These are phyloP conservation scores for Sugiyamaella castrensis DNA, from an alignment of 1,139 yeast species.

Conservation along the genomic window DNA sequence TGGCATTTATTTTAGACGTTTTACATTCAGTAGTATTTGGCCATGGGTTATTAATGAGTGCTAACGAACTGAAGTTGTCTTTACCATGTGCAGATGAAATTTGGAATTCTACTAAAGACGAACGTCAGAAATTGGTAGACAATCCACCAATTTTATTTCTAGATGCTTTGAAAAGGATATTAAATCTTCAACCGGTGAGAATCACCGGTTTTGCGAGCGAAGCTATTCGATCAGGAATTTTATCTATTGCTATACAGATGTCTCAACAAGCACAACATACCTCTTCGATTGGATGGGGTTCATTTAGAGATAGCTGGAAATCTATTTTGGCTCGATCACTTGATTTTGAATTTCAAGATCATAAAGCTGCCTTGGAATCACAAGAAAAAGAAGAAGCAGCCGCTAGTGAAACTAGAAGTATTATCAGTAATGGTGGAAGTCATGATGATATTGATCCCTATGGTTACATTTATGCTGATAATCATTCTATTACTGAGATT, in stretches of 20 bases:
- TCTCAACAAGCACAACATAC: conserved; percentile 67
- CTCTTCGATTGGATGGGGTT: conserved; percentile 43
- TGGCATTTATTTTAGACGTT: conserved; percentile 77
- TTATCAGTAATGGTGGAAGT: conserved; percentile 1
- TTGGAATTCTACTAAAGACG: conserved; percentile 54
- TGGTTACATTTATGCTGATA: conserved; percentile 4
- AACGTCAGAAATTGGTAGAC: conserved; percentile 25
- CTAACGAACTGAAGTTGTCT: conserved; percentile 66
- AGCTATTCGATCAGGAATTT: conserved; percentile 64
- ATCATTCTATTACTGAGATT: conserved; percentile 4
- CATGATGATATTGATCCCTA: neutral
- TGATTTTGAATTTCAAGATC: conserved; percentile 3
- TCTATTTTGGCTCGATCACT: conserved; percentile 7
- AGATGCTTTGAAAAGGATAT: conserved; percentile 52
- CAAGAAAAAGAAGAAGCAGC: conserved; percentile 4
- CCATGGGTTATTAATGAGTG: conserved; percentile 63
- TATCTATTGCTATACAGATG: conserved; percentile 68
- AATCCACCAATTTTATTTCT: conserved; percentile 43
- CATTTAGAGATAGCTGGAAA: conserved; percentile 10
- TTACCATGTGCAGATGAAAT: conserved; percentile 77
- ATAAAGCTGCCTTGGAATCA: neutral
- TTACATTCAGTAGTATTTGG: conserved; percentile 76
- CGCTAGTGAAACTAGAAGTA: conserved; percentile 2
- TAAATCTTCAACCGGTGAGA: conserved; percentile 51
- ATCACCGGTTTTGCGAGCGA: conserved; percentile 59